Evolutionary conservation across 1,284 basidiomycete species (phyloP), one percentile per base, ranked within the genome.

Genomic region (Microbotryum saponariae): DNA sequence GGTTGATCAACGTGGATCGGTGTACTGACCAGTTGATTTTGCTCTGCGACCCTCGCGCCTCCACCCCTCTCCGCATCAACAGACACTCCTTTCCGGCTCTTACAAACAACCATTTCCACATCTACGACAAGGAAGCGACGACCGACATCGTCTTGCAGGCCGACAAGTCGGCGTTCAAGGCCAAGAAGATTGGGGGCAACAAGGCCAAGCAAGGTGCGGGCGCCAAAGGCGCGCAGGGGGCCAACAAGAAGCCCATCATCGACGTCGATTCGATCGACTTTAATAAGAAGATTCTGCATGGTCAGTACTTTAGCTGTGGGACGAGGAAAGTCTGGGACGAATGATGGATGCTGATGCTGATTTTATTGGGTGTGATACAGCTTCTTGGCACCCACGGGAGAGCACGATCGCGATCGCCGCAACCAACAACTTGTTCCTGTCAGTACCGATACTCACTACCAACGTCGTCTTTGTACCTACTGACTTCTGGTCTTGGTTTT

Each of bases 91-190:
- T 71, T 97, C 96, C 18, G 96, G 96, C 55, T 97, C 93, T 54
- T 98, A 99, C 79, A 93, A n/a, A 97, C 81, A 99, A 99, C 78
- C 97, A 97, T 79, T 96, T 99, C 87, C 91, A 94, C 77, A 93
- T 99, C 82, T 97, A 93, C 78, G 94, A 98, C 76, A 85, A 87
- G 67, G 91, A 97, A 66, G 87, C 87, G 49, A 79, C 87, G 71
- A 88, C 86, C 66, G 94, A 97, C 73, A 85, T 96, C 45, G 91
- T 97, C 18, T 78, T 99, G 61, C 96, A 98, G 78, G 96, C 96
- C 6, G 96, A 99, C 80, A 99, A 99, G 79, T 94, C 91, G 18
- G 94, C 94, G 6, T 99, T 99, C 82, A 98, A 98, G 78, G 91
- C 91, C 54, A 98, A 97, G 85, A 97, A 97, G 81, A 89, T 94